A percentile compares a stretch with the other conserved stretches of the same genome.
Conservation (phyloP, 495 filamentous ascomycete species). For the Xylaria venustula region DNA sequence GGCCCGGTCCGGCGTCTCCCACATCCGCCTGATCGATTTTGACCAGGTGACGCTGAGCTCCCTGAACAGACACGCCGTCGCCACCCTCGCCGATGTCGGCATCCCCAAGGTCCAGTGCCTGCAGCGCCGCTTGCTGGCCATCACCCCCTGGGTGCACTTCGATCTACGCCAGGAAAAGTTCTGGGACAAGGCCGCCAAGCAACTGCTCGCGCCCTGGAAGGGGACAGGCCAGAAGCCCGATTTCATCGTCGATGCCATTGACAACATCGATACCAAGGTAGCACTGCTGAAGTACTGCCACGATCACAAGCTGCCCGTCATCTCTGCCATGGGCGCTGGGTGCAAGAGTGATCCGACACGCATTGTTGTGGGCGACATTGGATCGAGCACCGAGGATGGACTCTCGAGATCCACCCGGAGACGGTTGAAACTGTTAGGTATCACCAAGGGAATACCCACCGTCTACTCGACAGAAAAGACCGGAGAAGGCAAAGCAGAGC, state of each 20-base stretch:
- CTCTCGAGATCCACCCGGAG: conserved; percentile 82
- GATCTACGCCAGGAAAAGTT: conserved; percentile 88
- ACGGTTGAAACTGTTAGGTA: conserved; percentile 71
- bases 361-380: conserved; percentile 92
- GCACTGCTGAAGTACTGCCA: conserved; percentile 86
- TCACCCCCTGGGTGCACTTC: conserved; percentile 88
- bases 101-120: conserved; percentile 91
- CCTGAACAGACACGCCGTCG: conserved; percentile 91
- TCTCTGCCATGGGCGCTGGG: conserved; percentile 95
- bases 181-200: conserved; percentile 59
- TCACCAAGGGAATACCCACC: conserved; percentile 82
- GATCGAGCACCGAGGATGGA: conserved; percentile 82
- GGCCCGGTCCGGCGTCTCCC: conserved; percentile 81
- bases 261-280: conserved; percentile 97
- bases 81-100: conserved; percentile 90
- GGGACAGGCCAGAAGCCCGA: conserved; percentile 67
- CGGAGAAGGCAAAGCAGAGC: conserved; percentile 84
- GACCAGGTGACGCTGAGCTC: conserved; percentile 95
- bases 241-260: conserved; percentile 94
- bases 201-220: conserved; percentile 62
- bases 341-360: conserved; percentile 96
- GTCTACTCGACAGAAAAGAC: conserved; percentile 93
- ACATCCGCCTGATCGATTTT: conserved; percentile 91
- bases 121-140: conserved; percentile 71
- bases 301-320: conserved; percentile 68